phyloP scores from a whole-genome alignment of 306 rosid species.

The Castanea crenata region DNA sequence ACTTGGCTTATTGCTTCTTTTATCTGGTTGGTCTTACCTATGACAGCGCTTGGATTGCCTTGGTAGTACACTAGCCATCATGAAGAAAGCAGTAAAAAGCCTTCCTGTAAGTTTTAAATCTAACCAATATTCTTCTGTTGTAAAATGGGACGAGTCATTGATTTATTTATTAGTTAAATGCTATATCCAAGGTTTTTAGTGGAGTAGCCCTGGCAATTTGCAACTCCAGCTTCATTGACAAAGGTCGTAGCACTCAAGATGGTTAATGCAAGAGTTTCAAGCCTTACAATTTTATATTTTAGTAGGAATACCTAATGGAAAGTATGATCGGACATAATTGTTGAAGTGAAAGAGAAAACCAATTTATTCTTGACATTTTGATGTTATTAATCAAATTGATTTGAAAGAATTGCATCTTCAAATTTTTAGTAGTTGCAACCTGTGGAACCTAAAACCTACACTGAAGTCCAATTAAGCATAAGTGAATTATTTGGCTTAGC shows the following conservation, averaged over 20 bases:
- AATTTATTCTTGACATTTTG: not conserved
- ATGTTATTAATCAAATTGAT: not conserved
- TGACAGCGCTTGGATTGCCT: slow-evolving; percentile 84
- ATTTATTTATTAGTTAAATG: not conserved
- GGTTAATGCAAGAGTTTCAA: slow-evolving; percentile 5
- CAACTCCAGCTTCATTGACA: not conserved
- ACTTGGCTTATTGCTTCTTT: not conserved
- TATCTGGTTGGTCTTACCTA: slow-evolving; percentile 3
- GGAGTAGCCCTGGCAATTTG: not conserved
- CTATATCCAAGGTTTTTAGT: not conserved
- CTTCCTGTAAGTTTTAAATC: slow-evolving; percentile 61
- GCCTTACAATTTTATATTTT: not conserved
- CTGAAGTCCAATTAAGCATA: not conserved
- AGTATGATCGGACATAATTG: not conserved
- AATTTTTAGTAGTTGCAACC: not conserved
- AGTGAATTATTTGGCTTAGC: not conserved
- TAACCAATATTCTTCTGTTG: not conserved
- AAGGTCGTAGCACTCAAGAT: not conserved
- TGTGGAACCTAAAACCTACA: not conserved
- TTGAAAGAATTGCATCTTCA: not conserved
- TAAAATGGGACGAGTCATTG: not conserved
- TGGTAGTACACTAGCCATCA: slow-evolving; percentile 77
- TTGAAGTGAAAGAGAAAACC: not conserved
- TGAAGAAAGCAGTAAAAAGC: slow-evolving; percentile 69
- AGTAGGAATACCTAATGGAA: not conserved